phyloP scores from a whole-genome alignment of 768 basidiomycete species.

The Trametes cingulata region DNA sequence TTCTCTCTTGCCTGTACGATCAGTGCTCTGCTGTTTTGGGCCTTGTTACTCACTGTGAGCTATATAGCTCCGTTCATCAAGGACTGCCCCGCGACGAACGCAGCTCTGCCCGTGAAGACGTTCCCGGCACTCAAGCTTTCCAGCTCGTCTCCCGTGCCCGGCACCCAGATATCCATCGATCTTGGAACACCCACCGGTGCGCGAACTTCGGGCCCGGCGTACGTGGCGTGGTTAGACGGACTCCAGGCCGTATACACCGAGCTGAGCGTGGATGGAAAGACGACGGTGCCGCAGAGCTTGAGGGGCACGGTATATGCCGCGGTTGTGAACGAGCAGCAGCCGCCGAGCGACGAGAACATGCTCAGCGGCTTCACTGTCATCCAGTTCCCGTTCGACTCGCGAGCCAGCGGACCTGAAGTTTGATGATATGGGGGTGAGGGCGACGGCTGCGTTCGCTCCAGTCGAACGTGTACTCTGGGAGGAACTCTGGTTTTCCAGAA shows the following conservation, averaged over 20 bases:
- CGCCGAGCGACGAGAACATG: slow-evolving; percentile 40
- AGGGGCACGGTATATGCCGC: slow-evolving; percentile 51
- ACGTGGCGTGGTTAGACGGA: slow-evolving; percentile 52
- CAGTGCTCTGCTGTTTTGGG: accelerated
- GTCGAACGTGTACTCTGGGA: no score
- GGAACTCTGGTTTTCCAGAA: no score
- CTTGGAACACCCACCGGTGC: not conserved
- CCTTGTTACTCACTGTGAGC: not conserved
- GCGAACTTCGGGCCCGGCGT: slow-evolving; percentile 31
- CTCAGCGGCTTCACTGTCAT: slow-evolving; percentile 58
- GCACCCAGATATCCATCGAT: slow-evolving; percentile 27
- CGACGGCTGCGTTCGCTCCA: no score
- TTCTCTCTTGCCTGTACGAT: slow-evolving; percentile 43
- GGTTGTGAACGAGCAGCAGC: slow-evolving; percentile 41
- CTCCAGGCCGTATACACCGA: slow-evolving; percentile 42
- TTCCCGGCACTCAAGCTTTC: slow-evolving; percentile 45
- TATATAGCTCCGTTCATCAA: slow-evolving; percentile 44
- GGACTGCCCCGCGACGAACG: slow-evolving; percentile 50
- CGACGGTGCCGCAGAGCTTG: slow-evolving; percentile 44
- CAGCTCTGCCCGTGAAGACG: slow-evolving; percentile 47
- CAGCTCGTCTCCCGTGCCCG: slow-evolving; percentile 33
- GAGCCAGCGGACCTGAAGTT: not conserved
- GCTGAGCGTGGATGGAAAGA: slow-evolving; percentile 28
- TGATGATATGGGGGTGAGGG: no score
- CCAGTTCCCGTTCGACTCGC: slow-evolving; percentile 20